These are phyloP conservation scores for Truncatella angustata DNA, from an alignment of 2,329 filamentous ascomycete genomes.

Conservation along the genomic window DNA sequence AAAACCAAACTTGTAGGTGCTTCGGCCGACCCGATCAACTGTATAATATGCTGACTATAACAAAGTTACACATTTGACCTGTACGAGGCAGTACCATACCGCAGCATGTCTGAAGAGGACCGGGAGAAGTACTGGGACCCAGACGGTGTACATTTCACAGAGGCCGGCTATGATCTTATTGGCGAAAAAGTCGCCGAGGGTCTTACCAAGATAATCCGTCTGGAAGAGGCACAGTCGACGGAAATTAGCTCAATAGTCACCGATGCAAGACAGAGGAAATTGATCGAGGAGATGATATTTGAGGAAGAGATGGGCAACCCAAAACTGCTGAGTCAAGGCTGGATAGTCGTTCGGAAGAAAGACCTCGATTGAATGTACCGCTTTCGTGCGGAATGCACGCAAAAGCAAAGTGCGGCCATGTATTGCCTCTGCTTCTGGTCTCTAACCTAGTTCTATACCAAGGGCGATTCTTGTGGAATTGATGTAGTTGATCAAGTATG, in stretches of 20 bases:
- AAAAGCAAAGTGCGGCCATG: too few relatives aligned
- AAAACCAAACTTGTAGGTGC: slow-evolving; percentile 50
- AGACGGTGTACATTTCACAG: slow-evolving; percentile 58
- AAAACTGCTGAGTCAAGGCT: slow-evolving; percentile 46
- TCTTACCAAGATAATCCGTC: slow-evolving; percentile 45
- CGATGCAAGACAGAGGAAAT: slow-evolving; percentile 23
- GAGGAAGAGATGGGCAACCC: slow-evolving; percentile 52
- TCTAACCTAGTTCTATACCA: too few relatives aligned
- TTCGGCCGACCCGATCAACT: background rate
- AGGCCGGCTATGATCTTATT: slow-evolving; percentile 61
- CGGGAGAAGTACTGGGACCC: slow-evolving; percentile 52
- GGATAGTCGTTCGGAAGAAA: slow-evolving; percentile 51
- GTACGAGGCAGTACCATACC: slow-evolving; percentile 51
- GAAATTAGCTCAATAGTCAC: slow-evolving; percentile 26
- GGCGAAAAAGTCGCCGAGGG: slow-evolving; percentile 54
- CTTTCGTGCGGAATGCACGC: background rate
- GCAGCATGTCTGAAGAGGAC: slow-evolving; percentile 43
- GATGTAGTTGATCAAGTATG: too few relatives aligned
- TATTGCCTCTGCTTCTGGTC: too few relatives aligned
- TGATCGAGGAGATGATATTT: slow-evolving; percentile 39
- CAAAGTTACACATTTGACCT: slow-evolving; percentile 57
- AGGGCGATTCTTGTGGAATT: too few relatives aligned
- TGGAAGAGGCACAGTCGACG: slow-evolving; percentile 28
- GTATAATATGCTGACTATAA: background rate
- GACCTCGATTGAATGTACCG: slow-evolving; percentile 45